A percentile compares a stretch with the other conserved stretches of the same genome.
phyloP scores from a whole-genome alignment of 1,284 basidiomycete species.

The Ganoderma lucidum region DNA sequence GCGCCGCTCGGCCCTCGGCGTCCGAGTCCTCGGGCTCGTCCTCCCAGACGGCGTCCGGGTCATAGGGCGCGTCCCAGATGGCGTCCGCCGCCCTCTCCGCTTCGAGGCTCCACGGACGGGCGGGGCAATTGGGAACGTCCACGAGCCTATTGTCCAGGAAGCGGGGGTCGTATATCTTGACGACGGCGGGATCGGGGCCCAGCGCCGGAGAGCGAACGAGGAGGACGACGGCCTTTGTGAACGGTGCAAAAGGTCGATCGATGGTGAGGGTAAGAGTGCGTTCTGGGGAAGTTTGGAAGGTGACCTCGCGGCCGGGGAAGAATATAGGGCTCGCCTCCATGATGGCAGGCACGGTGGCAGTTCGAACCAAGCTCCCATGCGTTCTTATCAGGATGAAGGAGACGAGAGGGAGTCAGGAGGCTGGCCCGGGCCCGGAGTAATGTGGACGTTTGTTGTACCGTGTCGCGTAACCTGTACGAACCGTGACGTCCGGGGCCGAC shows the following conservation, averaged over 20 bases:
- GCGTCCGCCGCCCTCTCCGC: conserved; percentile 7
- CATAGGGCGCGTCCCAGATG: neutral
- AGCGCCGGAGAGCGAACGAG: conserved; percentile 4
- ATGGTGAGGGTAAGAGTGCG: conserved; percentile 2
- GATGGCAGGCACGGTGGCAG: neutral
- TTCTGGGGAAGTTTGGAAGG: neutral
- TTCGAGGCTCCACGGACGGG: conserved; percentile 12
- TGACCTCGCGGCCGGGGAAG: neutral
- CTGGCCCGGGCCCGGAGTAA: too few species aligned
- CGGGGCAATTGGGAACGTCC: neutral
- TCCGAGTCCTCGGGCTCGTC: conserved; percentile 16
- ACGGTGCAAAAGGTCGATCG: neutral
- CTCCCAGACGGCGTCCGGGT: neutral
- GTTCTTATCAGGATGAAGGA: too few species aligned
- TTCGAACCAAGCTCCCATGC: neutral
- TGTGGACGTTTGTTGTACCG: too few species aligned
- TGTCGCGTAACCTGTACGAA: too few species aligned
- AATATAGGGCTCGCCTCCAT: conserved; percentile 1
- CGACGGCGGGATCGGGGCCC: conserved; percentile 12
- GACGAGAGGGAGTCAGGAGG: too few species aligned
- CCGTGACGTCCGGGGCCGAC: too few species aligned
- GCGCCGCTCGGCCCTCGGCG: conserved; percentile 1
- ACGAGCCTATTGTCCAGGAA: conserved; percentile 10
- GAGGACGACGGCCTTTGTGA: conserved; percentile 9
- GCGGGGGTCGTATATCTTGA: conserved; percentile 27